Percentiles rank a stretch among this genome's conserved stretches.
These are phyloP conservation scores for Diaporthe nobilis DNA, from an alignment of 2,329 filamentous ascomycete species.

Conservation along the genomic window DNA sequence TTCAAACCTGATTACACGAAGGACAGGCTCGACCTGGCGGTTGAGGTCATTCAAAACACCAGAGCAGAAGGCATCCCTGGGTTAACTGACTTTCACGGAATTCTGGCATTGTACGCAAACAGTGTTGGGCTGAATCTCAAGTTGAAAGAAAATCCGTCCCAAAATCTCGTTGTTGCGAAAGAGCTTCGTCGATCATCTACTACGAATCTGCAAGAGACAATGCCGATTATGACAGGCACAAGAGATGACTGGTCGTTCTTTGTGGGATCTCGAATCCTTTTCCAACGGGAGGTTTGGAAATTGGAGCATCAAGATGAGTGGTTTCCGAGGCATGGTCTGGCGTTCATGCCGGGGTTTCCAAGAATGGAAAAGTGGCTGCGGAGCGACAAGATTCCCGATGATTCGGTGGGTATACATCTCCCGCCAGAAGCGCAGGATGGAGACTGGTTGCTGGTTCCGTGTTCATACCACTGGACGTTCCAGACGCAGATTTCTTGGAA, in stretches of 20 bases:
- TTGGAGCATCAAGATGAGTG: background rate
- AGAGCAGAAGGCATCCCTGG: background rate
- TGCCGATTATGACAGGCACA: background rate
- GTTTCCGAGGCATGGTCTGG: background rate
- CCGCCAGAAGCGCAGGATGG: background rate
- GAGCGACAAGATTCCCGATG: background rate
- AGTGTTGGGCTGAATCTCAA: background rate
- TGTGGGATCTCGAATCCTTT: background rate
- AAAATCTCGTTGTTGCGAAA: background rate
- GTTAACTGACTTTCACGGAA: background rate
- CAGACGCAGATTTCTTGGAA: background rate
- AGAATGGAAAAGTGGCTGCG: background rate
- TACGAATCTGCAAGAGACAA: background rate
- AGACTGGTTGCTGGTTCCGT: background rate
- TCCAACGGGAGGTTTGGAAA: background rate
- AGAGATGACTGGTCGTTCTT: background rate
- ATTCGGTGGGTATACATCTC: background rate
- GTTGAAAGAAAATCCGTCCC: background rate
- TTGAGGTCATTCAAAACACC: background rate
- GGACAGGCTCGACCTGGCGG: background rate
- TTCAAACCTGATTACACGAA: slow-evolving; percentile 1
- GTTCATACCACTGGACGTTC: too few species aligned
- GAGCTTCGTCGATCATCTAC: background rate
- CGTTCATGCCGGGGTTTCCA: background rate
- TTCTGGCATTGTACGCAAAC: background rate